phyloP scores from a whole-genome alignment of 345 rosid species.

The Iberis pinnata region DNA sequence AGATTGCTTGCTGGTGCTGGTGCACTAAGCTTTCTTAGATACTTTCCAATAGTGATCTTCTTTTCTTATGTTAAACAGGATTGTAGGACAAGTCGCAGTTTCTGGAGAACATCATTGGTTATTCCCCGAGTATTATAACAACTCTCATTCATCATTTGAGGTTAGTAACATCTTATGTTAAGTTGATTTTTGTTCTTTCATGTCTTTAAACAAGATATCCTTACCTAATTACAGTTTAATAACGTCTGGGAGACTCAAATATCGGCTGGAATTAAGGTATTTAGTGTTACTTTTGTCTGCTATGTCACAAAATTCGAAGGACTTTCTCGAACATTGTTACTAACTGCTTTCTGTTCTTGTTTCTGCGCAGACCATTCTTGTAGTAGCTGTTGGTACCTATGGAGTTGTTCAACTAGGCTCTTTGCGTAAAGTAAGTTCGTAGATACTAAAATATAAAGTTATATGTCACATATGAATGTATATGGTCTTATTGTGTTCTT shows the following conservation, averaged over 20 bases:
- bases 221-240: constrained; percentile 40
- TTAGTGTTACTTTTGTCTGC: neutral
- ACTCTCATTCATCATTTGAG: constrained; percentile 48
- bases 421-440: constrained; percentile 51
- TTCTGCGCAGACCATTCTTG: constrained; percentile 56
- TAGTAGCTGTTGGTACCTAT: constrained; percentile 62
- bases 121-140: constrained; percentile 40
- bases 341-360: constrained; percentile 7
- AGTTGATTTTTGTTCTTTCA: neutral
- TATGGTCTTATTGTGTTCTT: constrained; percentile 13
- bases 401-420: constrained; percentile 95
- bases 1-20: constrained; percentile 14
- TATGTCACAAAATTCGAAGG: constrained; percentile 3
- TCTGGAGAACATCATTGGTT: constrained; percentile 77
- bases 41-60: neutral
- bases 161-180: constrained; percentile 30
- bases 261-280: constrained; percentile 75
- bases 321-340: constrained; percentile 5
- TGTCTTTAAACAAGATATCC: neutral
- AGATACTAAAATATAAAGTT: neutral
- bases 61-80: constrained; percentile 41
- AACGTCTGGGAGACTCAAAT: constrained; percentile 78
- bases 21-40: constrained; percentile 1
- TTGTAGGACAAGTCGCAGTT: constrained; percentile 78
- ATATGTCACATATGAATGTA: neutral